A percentile compares a stretch with the other conserved stretches of the same genome.
Evolutionary conservation across 2,329 filamentous ascomycete species (phyloP).

Genomic region (Cercospora beticola): DNA sequence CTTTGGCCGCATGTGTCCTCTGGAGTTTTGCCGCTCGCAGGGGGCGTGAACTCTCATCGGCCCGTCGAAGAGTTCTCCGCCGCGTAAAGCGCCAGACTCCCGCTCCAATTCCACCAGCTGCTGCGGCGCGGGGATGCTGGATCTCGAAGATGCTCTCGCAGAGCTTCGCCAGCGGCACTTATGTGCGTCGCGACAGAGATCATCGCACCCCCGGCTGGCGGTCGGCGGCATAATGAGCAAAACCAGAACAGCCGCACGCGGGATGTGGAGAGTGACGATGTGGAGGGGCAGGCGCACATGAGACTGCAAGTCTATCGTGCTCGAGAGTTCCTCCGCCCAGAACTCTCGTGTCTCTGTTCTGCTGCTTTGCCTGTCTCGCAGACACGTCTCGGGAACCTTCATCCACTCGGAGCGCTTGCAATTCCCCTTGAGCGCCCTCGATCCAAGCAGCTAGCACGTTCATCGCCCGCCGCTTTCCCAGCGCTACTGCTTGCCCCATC

Average conservation of each 20-base stretch:
- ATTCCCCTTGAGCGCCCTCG: neutral
- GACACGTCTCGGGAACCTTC: constrained; percentile 4
- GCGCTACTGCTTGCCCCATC: neutral
- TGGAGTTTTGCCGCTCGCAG: neutral
- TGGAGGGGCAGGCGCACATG: constrained; percentile 12
- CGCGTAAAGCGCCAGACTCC: neutral
- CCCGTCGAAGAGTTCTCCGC: constrained; percentile 1
- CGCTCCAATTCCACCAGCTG: constrained; percentile 3
- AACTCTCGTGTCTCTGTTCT: constrained; percentile 9
- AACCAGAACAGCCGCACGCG: neutral
- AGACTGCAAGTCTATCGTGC: neutral
- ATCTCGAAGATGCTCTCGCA: neutral
- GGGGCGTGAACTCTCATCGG: neutral
- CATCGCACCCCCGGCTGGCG: neutral
- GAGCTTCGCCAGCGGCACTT: neutral
- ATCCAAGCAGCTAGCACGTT: constrained; percentile 5
- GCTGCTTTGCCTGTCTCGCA: neutral
- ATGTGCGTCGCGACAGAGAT: neutral
- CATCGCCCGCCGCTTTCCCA: neutral
- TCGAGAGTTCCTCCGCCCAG: constrained; percentile 3
- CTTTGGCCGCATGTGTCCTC: neutral
- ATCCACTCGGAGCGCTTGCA: constrained; percentile 5
- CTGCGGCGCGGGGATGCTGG: neutral
- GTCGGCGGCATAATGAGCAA: neutral
- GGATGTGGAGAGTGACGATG: constrained; percentile 16